phyloP scores from a whole-genome alignment of 352 stramenopile species.

The Thraustotheca clavata region DNA sequence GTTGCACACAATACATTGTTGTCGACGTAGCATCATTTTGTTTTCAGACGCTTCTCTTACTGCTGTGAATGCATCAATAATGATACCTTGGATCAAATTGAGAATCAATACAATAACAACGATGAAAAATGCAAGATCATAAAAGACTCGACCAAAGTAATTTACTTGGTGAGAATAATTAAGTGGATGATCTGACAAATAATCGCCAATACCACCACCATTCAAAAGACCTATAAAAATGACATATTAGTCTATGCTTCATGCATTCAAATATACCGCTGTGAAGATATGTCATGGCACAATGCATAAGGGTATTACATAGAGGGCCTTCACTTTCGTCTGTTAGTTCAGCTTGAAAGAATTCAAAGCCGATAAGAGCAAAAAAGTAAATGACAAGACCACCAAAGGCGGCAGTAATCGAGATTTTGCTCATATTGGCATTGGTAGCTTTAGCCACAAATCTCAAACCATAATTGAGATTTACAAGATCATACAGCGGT shows the following conservation, averaged over 20 bases:
- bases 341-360: constrained; percentile 14
- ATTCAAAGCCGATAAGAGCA: constrained; percentile 12
- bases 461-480: background rate
- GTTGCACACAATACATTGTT: constrained; percentile 20
- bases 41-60: constrained; percentile 21
- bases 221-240: constrained; percentile 6
- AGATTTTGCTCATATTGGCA: constrained; percentile 11
- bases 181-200: constrained; percentile 1
- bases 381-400: constrained; percentile 19
- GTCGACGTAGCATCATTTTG: constrained; percentile 13
- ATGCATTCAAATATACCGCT: constrained; percentile 2
- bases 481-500: constrained; percentile 14
- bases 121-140: constrained; percentile 13
- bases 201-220: constrained; percentile 20
- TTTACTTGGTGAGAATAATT: background rate
- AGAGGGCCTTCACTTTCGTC: background rate
- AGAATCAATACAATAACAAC: constrained; percentile 12
- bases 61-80: constrained; percentile 20
- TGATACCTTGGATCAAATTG: constrained; percentile 22
- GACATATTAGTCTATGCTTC: too few species aligned
- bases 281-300: constrained; percentile 18
- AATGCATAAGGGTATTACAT: constrained; percentile 19
- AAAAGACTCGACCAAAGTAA: constrained; percentile 21
- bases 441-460: constrained; percentile 21
- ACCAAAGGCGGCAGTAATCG: constrained; percentile 15